Conservation (phyloP, 495 filamentous ascomycete genomes). For the Talaromyces adpressus region DNA sequence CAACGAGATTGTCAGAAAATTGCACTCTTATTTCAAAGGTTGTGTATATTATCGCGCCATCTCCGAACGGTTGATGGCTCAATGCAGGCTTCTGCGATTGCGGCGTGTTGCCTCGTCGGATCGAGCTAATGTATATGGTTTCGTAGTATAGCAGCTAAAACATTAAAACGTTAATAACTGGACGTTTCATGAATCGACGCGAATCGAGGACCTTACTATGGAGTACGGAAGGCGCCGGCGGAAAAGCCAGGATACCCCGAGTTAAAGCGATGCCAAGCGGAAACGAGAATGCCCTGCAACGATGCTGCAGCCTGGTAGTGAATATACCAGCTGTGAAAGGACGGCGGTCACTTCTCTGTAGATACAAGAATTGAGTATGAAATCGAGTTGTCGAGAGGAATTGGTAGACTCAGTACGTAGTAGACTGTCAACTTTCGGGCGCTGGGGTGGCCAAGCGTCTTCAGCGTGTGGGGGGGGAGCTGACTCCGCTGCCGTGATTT, state of each 20-base stretch:
- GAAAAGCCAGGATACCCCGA: not conserved
- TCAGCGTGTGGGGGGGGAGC: not conserved
- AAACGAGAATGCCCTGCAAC: not conserved
- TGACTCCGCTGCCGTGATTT: not conserved
- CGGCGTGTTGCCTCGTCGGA: not conserved
- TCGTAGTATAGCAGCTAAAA: not conserved
- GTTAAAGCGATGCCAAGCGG: not conserved
- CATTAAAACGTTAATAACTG: not conserved
- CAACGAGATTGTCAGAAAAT: slow-evolving; percentile 13
- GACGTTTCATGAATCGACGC: not conserved
- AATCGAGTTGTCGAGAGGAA: not conserved
- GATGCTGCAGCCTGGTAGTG: not conserved
- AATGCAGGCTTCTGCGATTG: not conserved
- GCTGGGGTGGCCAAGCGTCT: not conserved
- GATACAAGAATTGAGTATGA: not conserved
- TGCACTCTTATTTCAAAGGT: not conserved
- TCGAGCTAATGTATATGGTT: not conserved
- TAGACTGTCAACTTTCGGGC: not conserved
- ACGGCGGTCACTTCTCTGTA: not conserved
- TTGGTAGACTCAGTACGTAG: too few species aligned
- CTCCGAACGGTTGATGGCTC: not conserved
- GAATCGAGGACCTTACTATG: not conserved
- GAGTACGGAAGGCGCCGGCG: not conserved
- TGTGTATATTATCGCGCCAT: not conserved
- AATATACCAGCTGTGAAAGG: not conserved